Evolutionary conservation across 345 rosid genomes (phyloP).

Genomic region (Lepidium africanum): DNA sequence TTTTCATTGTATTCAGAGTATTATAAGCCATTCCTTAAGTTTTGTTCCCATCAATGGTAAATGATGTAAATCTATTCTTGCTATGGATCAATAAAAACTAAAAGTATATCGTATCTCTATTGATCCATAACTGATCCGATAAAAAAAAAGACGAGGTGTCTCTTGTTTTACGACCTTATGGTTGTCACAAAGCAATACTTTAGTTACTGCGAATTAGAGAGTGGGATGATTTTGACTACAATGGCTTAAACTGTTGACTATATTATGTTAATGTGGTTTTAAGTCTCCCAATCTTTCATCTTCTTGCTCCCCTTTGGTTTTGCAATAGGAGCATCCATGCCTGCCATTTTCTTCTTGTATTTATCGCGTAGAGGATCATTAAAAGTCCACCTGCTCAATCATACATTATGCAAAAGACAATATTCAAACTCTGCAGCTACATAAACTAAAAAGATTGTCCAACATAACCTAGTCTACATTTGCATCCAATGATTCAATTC

Average conservation of each 20-base stretch:
- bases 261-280: no score
- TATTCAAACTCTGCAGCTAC: not conserved
- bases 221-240: no score
- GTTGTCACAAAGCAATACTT: not conserved
- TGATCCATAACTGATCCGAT: no score
- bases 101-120: no score
- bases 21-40: not conserved
- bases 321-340: slow-evolving; percentile 47
- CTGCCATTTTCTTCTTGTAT: slow-evolving; percentile 75
- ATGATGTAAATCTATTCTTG: not conserved
- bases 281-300: slow-evolving; percentile 61
- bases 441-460: no score
- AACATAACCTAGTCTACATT: no score
- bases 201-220: not conserved
- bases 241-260: no score
- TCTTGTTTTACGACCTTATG: not conserved
- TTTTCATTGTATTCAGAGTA: not conserved
- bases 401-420: not conserved
- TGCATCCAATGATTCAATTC: no score
- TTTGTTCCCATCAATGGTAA: not conserved
- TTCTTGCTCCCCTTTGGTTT: slow-evolving; percentile 80
- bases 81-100: no score
- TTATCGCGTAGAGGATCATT: slow-evolving; percentile 69
- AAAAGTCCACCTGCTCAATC: slow-evolving; percentile 52
- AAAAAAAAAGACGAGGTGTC: not conserved